These are phyloP conservation scores for Asterophora lycoperdoides DNA, from an alignment of 768 basidiomycete genomes.

Conservation along the genomic window DNA sequence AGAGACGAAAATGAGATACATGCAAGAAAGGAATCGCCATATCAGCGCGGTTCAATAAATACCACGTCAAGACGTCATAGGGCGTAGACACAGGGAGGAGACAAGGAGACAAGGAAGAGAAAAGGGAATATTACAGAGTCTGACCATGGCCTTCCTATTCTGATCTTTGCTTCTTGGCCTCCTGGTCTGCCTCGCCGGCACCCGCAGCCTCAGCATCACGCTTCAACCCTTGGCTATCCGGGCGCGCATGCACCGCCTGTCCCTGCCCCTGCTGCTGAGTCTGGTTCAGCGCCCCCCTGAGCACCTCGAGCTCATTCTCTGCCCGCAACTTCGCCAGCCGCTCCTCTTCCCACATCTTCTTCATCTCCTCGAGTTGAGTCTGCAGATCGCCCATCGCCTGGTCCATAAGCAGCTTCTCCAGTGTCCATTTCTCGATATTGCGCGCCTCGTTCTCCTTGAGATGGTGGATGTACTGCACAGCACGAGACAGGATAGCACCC, in stretches of 20 bases:
- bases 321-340: constrained; percentile 52
- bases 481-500: constrained; percentile 81
- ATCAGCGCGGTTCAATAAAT: constrained; percentile 12
- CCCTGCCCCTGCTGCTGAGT: constrained; percentile 1
- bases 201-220: constrained; percentile 12
- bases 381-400: constrained; percentile 88
- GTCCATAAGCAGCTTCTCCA: constrained; percentile 89
- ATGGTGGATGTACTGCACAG: constrained; percentile 89
- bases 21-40: neutral
- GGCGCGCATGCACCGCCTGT: constrained; percentile 10
- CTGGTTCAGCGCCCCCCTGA: constrained; percentile 33
- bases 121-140: neutral
- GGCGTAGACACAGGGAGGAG: too few species aligned
- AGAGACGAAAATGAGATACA: constrained; percentile 2
- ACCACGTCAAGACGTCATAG: neutral
- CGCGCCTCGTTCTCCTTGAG: constrained; percentile 87
- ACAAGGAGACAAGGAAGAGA: neutral
- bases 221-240: constrained; percentile 13
- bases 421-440: constrained; percentile 91
- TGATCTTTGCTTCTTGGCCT: constrained; percentile 35
- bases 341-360: constrained; percentile 80
- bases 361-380: constrained; percentile 77
- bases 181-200: constrained; percentile 13
- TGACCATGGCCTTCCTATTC: constrained; percentile 25
- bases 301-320: constrained; percentile 60